Evolutionary conservation across 805 yeast species (phyloP), one percentile per base, ranked within the genome.

Genomic region (Candida yuanshanica): DNA sequence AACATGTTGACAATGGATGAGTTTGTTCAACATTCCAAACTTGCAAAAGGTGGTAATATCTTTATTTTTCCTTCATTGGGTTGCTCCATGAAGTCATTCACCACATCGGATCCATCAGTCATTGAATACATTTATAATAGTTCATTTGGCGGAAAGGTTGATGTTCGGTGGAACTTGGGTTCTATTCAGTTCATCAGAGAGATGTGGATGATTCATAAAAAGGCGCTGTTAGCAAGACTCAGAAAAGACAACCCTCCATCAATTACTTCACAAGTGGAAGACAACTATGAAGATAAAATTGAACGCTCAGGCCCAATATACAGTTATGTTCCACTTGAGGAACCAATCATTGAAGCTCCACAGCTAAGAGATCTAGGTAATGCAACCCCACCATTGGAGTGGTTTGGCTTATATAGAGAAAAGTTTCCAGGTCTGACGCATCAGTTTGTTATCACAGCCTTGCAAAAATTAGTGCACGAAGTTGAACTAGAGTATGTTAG

Each of bases 371-470:
- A 93, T 55, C 70, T 93, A 53, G 98, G 99, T 20, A 90, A 83
- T 63, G 98, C 97, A 1, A 93, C 99, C 0, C 99, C 99, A 1
- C 99, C 99, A 2, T 65, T 93, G 43, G 99, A 93, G 59, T 93
- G 99, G 99, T 85, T 93, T 66, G 99, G 99, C 2, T 70, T 93
- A 23, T 93, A 93, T 59, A 72, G 98, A 49, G 76, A 83, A 52
- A 77, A 81, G 49, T 79, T 93, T 50, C 99, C 99, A 0, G 80
- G 84, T 32, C 72, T 85, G 44, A 83, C 96, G 0, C 97, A 93
- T 57, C 91, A 88, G 59, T 67, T 77, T 46, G 78, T 81, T 0
- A 83, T 90, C 37, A 74, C 83, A 12, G 76, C 81, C 2, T 65
- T 93, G 38, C 96, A 88, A 53, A 75, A 78, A 44, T 51, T 88